These are phyloP conservation scores for Gastrolobium villosum DNA, from an alignment of 306 rosid species.

Conservation along the genomic window DNA sequence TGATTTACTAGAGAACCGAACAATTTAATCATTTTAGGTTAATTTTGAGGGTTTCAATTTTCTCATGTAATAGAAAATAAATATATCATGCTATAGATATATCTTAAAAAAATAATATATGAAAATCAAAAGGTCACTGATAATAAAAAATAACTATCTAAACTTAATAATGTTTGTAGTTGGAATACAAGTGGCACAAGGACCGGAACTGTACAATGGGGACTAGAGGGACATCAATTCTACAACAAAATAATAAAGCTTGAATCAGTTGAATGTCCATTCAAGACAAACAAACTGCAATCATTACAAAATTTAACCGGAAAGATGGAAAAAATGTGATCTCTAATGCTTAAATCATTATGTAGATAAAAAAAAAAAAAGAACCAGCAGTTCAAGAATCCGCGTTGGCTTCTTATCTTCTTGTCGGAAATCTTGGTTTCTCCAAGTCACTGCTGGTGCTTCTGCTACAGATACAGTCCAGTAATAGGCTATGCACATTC, in stretches of 20 bases:
- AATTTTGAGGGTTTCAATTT: too few species aligned
- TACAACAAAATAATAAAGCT: not conserved
- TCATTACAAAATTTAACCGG: not conserved
- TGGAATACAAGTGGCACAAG: slow-evolving; percentile 43
- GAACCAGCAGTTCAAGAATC: not conserved
- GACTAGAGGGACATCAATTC: slow-evolving; percentile 19
- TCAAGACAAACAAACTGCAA: not conserved
- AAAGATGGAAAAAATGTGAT: slow-evolving; percentile 6
- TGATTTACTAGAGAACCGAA: too few species aligned
- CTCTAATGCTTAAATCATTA: not conserved
- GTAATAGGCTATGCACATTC: too few species aligned
- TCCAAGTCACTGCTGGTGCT: not conserved
- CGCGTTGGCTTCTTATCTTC: slow-evolving; percentile 20
- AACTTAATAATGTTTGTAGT: not conserved
- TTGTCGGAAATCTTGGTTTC: slow-evolving; percentile 12
- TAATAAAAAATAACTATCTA: too few species aligned
- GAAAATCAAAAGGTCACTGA: too few species aligned
- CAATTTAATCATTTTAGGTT: too few species aligned
- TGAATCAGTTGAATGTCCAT: not conserved
- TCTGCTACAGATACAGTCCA: not conserved
- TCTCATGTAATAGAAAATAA: too few species aligned
- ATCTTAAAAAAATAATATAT: too few species aligned
- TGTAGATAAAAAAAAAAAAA: not conserved
- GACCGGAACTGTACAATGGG: not conserved
- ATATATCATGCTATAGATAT: too few species aligned